Base-by-base conservation (phyloP, 768 basidiomycete species). In the Pleurotus eryngii region DNA sequence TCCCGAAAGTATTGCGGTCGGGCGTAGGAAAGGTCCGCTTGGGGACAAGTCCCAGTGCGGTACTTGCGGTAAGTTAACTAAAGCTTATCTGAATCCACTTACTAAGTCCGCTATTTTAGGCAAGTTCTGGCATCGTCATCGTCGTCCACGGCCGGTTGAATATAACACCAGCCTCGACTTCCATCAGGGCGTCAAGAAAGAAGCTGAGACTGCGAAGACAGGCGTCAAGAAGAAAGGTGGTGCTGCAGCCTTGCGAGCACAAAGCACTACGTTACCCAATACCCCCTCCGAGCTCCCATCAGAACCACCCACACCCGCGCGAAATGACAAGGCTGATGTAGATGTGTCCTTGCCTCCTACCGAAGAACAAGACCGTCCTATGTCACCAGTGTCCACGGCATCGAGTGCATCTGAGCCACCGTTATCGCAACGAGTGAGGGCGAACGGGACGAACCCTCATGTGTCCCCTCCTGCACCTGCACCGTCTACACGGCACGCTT, bases 31-130 rank as follows among this genome's bases (percentile, higher is more conserved):
- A 65, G 94, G 95, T 1, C 94, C 92, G 1, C 74, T 93, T 47
- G 95, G 95, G 6, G 87, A 91, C 66, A 93, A 93, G 69, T 89
- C 86, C 2, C 89, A 96, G 68, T 98, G 95, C 71, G 92, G 91
- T 30, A 80, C 84, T n/a, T 97, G 95, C 72, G 92, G 94, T 95
- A 72, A 54, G 90, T 77, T 54, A 43, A 37, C n/a, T 18, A 55
- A 18, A 43, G 37, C 22, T 14, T 46, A 51, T 55, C 49, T 15
- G 26, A 57, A 22, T 53, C 50, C 58, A 27, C 55, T 26, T 26
- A n/a, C 45, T 46, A 30, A 18, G 37, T 42, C 38, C n/a, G 20
- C 26, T 15, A 40, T 20, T 35, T 15, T 12, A 95, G 92, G 93
- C 59, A 95, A 94, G 72, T 94, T 82, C 74, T 95, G 89, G 87